These are phyloP conservation scores for Beauveria brongniartii DNA, from an alignment of 2,329 filamentous ascomycete species.

Conservation along the genomic window DNA sequence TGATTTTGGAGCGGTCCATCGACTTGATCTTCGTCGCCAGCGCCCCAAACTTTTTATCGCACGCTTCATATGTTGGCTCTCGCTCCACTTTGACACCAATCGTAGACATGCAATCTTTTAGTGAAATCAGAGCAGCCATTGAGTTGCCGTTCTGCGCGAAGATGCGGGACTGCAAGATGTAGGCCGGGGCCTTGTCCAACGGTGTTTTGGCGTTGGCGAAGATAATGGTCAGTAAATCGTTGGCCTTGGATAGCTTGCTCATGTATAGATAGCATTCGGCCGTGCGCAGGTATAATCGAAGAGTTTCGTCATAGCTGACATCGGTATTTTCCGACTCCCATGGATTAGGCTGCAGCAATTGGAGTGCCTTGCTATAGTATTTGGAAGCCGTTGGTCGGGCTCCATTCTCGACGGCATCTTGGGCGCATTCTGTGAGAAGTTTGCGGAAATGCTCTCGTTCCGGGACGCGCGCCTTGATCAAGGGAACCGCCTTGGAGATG, in stretches of 20 bases:
- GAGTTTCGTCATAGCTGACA: slow-evolving; percentile 77
- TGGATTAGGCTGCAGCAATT: slow-evolving; percentile 68
- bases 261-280: slow-evolving; percentile 80
- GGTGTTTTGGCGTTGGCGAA: slow-evolving; percentile 62
- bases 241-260: slow-evolving; percentile 60
- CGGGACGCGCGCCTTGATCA: slow-evolving; percentile 60
- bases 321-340: slow-evolving; percentile 67
- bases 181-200: slow-evolving; percentile 76
- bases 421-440: slow-evolving; percentile 70
- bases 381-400: slow-evolving; percentile 74
- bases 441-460: slow-evolving; percentile 61
- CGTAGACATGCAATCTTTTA: slow-evolving; percentile 63
- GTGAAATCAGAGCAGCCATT: slow-evolving; percentile 55
- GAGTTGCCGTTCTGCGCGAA: slow-evolving; percentile 67
- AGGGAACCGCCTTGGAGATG: slow-evolving; percentile 66
- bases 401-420: slow-evolving; percentile 71
- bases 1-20: slow-evolving; percentile 41
- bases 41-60: slow-evolving; percentile 64
- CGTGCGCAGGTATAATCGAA: slow-evolving; percentile 68
- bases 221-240: slow-evolving; percentile 59
- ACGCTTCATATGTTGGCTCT: slow-evolving; percentile 63
- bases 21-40: slow-evolving; percentile 52
- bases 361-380: slow-evolving; percentile 70
- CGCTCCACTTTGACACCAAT: slow-evolving; percentile 60
- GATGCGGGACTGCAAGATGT: slow-evolving; percentile 74